Base-by-base conservation (phyloP, 257 asterid species). In the Thymus mandschuricus region DNA sequence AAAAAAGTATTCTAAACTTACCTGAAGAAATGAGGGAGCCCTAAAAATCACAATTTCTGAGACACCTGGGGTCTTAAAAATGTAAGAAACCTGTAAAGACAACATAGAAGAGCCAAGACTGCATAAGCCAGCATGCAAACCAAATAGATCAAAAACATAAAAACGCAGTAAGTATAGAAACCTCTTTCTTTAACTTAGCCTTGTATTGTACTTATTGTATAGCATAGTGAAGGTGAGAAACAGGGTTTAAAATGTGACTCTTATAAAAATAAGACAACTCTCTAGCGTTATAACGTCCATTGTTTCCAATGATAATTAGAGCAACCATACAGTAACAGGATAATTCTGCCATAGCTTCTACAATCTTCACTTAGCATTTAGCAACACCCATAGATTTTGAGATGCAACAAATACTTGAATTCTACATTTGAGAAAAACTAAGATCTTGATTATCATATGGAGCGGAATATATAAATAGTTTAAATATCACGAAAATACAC, bases 21-120 rank as follows among this genome's bases (percentile, higher is more conserved):
- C 98, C 88, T 88, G 96, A 77, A 94, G 97, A 78, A 81, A 71
- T 1, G 92, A 77, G 56, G 99, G 97, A 65, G 96, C 97, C 80
- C 80, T 88, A 75, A 94, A 91, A 57, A 94, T 88, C 65, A 94
- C 99, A 60, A 94, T 89, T 64, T 93, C 98, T 3, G 84, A 86
- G 79, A 91, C 81, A 49, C 85, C 87, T 21, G 98, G 98, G 31
- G 83, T 80, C 86, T 86, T 82, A 78, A 94, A 94, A 34, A 89
- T 64, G 73, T 94, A 94, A 11, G 99, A 89, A 59, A 94, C 92
- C 98, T 93, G 89, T 28, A 78, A 78, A 61, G 69, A 55, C 66
- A 43, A 46, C 8, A 54, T 6, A 74, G 44, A 52, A 60, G 66
- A 59, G 63, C 8, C 51, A 71, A 30, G 4, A 48, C 29, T 49